Conservation (phyloP, 345 rosid genomes). For the Eutrema japonicum region DNA sequence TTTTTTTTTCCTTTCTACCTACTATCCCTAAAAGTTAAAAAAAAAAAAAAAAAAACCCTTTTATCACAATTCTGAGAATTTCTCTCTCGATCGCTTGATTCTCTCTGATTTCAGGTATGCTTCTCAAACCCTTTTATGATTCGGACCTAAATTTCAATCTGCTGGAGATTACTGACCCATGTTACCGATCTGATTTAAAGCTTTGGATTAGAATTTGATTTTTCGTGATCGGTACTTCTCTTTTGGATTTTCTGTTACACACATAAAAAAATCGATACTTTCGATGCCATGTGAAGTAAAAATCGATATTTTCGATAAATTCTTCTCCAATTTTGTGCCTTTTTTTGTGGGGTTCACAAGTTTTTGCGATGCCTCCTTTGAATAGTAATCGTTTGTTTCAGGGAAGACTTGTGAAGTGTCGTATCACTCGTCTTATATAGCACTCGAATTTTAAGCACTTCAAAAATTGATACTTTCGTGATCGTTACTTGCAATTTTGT, state of each 20-base stretch:
- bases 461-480: no score
- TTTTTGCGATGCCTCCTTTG: background rate
- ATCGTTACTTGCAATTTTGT: background rate
- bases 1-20: background rate
- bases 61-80: constrained; percentile 1
- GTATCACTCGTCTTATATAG: background rate
- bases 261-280: background rate
- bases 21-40: background rate
- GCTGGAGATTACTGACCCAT: background rate
- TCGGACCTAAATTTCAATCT: background rate
- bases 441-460: no score
- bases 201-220: background rate
- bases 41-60: background rate
- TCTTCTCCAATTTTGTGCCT: background rate
- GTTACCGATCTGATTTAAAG: background rate
- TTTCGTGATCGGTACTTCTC: background rate
- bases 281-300: background rate
- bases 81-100: background rate
- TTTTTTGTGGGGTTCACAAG: background rate
- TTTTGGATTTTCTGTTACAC: background rate
- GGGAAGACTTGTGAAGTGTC: background rate
- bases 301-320: background rate
- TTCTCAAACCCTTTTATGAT: background rate
- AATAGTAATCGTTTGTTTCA: background rate
- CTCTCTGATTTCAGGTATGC: constrained; percentile 1